Base-by-base conservation (phyloP, 176 grass and related monocot genomes). In the Paspalum notatum region DNA sequence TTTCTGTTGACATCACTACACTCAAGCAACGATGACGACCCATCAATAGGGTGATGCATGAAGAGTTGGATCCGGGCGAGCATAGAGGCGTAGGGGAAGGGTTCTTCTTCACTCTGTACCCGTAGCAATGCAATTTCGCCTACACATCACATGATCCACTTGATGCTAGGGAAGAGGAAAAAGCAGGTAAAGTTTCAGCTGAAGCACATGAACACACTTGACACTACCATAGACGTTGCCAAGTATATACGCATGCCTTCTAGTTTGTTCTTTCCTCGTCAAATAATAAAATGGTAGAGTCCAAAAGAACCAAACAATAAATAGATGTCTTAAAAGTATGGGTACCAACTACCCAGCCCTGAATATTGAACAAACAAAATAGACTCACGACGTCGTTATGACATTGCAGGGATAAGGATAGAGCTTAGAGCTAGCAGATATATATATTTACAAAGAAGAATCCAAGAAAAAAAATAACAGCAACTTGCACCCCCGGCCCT, bases 321-420 rank as follows among this genome's bases (percentile, higher is more conserved):
- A 59, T 48, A 15, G 64, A 37, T 63, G 60, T 62, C 72, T 82
- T 62, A 45, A 58, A 87, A 78, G 62, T 39, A 78, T 58, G 43
- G 79, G 47, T 70, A 74, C 68, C 81, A 54, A 80, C 44, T 80
- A 85, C 70, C 60, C 45, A 20, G 65, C 67, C 47, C 62, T 48
- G 73, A 71, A 32, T 32, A 32, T 45, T 58, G 51, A 74, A 39
- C 62, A 66, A 87, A 76, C 61, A 37, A 75, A 39, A 74, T 61
- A 77, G 75, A 68, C 58, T 82, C 75, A 84, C 67, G 66, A 68
- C 82, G 82, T 82, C 82, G 82, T 82, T 66, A 83, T 88, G 76
- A 76, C 68, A 71, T 74, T 54, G 72, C 71, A 74, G 83, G 89
- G 89, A 85, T 82, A 91, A 91, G 55, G 71, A 80, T 58, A 68